A percentile compares a stretch with the other conserved stretches of the same genome.
Conservation (phyloP, 2,329 filamentous ascomycete species). For the Colletotrichum lupini region DNA sequence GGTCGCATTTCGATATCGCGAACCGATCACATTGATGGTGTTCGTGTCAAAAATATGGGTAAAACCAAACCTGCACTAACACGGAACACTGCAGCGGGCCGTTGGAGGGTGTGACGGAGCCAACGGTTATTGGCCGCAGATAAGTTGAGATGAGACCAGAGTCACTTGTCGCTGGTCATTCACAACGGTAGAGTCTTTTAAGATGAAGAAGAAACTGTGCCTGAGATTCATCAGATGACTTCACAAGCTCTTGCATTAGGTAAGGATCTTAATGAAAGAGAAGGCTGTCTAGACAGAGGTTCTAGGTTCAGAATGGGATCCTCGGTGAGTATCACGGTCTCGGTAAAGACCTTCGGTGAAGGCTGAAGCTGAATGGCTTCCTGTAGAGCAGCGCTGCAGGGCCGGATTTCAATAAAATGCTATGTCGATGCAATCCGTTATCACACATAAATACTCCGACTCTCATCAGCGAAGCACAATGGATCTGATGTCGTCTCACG, state of each 20-base stretch:
- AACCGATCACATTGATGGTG: constrained; percentile 4
- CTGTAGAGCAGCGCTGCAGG: neutral
- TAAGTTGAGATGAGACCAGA: constrained; percentile 15
- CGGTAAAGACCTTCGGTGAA: neutral
- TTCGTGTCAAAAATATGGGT: neutral
- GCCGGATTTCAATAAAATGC: neutral
- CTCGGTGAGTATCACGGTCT: neutral
- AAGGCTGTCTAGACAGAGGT: neutral
- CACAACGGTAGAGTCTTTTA: neutral
- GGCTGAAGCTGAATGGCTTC: neutral
- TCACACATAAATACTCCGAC: neutral
- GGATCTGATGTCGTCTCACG: neutral
- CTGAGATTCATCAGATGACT: neutral
- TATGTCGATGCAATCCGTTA: neutral
- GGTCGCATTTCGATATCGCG: neutral
- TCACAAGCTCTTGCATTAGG: neutral
- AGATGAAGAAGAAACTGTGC: neutral
- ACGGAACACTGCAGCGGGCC: constrained; percentile 23
- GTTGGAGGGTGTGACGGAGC: constrained; percentile 20
- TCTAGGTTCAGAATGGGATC: neutral
- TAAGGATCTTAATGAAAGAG: neutral
- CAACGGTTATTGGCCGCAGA: constrained; percentile 13
- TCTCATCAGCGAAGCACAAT: neutral
- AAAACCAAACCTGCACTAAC: constrained; percentile 1
- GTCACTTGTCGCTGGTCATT: constrained; percentile 23